A percentile compares a stretch with the other conserved stretches of the same genome.
Evolutionary conservation across 768 basidiomycete genomes (phyloP).

Genomic region (Boletellus sp.): DNA sequence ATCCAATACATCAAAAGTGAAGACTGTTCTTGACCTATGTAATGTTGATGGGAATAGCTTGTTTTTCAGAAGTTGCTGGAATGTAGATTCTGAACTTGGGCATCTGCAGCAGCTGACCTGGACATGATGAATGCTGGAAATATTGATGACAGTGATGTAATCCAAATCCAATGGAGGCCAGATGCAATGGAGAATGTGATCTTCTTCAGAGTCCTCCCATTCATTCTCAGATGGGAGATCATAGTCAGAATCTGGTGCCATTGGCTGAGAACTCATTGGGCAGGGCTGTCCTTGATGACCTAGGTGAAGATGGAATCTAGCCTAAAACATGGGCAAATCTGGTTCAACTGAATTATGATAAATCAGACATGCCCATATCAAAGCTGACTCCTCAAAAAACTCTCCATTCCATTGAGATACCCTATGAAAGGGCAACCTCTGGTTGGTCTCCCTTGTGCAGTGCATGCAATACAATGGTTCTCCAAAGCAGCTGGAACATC

Average conservation of each 20-base stretch:
- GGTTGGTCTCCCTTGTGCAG: too few relatives aligned
- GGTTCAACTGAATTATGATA: too few relatives aligned
- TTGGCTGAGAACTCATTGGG: not conserved
- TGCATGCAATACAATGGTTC: too few relatives aligned
- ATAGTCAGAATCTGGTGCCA: too few relatives aligned
- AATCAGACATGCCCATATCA: too few relatives aligned
- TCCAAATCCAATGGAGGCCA: not conserved
- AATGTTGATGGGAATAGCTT: not conserved
- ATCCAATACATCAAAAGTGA: conserved; percentile 21
- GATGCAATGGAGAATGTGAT: not conserved
- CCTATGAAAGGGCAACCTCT: too few relatives aligned
- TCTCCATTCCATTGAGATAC: too few relatives aligned
- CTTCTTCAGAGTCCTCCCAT: not conserved
- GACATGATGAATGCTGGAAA: not conserved
- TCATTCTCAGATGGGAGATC: not conserved
- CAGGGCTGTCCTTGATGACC: not conserved
- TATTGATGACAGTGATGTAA: not conserved
- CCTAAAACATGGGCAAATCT: too few relatives aligned
- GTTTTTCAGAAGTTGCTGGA: not conserved
- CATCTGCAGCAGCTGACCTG: not conserved
- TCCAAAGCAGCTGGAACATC: too few relatives aligned
- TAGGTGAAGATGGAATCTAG: not conserved
- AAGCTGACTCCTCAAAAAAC: too few relatives aligned
- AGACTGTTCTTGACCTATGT: not conserved
- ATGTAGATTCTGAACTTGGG: not conserved